Conservation (phyloP, 2,329 filamentous ascomycete genomes). For the Nannizziopsis arthrosporioides region DNA sequence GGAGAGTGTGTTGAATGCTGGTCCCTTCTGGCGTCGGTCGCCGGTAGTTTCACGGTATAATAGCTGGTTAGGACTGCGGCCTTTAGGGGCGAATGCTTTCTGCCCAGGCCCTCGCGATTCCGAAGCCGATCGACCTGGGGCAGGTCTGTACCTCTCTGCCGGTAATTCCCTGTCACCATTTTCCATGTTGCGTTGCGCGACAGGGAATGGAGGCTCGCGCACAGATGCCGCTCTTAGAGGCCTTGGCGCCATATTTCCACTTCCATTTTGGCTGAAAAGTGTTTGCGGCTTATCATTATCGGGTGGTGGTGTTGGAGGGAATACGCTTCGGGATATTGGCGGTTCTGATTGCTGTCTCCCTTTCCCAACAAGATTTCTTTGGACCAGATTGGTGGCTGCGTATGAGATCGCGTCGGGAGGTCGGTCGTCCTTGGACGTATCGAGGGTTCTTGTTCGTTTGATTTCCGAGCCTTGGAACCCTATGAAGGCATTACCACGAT, state of each 20-base stretch:
- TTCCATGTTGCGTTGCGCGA: constrained; percentile 1
- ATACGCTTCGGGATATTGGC: constrained; percentile 64
- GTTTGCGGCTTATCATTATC: constrained; percentile 57
- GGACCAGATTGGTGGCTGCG: constrained; percentile 85
- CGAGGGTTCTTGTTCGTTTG: constrained; percentile 35
- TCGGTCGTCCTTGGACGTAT: constrained; percentile 53
- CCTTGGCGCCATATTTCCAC: constrained; percentile 22
- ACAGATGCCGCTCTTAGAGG: constrained; percentile 40
- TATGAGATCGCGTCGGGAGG: constrained; percentile 77
- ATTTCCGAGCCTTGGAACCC: constrained; percentile 72
- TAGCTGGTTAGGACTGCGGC: constrained; percentile 20
- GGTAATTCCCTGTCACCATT: constrained; percentile 16
- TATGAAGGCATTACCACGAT: constrained; percentile 67
- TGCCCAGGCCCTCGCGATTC: constrained; percentile 38
- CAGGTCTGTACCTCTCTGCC: constrained; percentile 33
- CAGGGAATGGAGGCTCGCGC: constrained; percentile 36
- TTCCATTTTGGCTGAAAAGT: constrained; percentile 19
- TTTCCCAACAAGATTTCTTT: constrained; percentile 66
- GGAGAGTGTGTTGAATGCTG: constrained; percentile 16
- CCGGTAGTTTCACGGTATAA: constrained; percentile 24
- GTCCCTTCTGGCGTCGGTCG: constrained; percentile 21
- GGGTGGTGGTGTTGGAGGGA: constrained; percentile 96
- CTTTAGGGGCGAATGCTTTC: constrained; percentile 22
- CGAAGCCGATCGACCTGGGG: constrained; percentile 41
- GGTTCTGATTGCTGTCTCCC: constrained; percentile 73